Base-by-base conservation (phyloP, 2,329 filamentous ascomycete species). In the Fonsecaea erecta region DNA sequence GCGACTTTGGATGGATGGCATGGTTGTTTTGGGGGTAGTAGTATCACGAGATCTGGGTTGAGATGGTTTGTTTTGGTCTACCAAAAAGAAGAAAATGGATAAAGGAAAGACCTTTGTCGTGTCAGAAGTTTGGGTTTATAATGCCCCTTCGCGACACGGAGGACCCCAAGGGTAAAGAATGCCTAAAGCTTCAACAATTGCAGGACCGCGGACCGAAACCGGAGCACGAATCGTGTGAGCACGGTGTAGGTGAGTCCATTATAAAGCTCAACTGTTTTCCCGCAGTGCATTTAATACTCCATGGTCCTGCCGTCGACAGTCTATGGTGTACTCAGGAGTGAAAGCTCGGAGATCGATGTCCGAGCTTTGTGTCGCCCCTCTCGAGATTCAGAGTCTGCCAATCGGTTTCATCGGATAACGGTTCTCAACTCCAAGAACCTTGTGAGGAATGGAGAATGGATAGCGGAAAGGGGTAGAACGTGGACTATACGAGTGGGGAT, bases 1-100 rank as follows among this genome's bases (percentile, higher is more conserved):
- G 14, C 52, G 52, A 26, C n/a, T 55, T 14, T 37, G 52, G 9
- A 55, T 55, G 9, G 52, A 55, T 14, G 52, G 52, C 52, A 55
- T 55, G 7, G 30, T 35, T 53, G 32, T 30, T 9, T n/a, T n/a
- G 37, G 11, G 37, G 6, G n/a, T 40, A 8, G 21, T 26, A 24
- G 7, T 48, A 14, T 12, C 12, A 48, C 5, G 21, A 12, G 2
- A 26, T 12, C 16, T 26, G 43, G 21, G 2, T n/a, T 40, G 21
- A 24, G 12, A 14, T 48, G 43, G 14, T 48, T 1, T 48, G 43
- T 14, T 26, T 48, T 26, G 43, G 9, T 26, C 11, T 12, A 21
- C 28, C 28, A 4, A 30, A 26, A 16, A 24, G 12, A 11, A 26
- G 9, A 18, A 43, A 34, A 34, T 5, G 9, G 37, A 48, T 9